phyloP scores from a whole-genome alignment of 192 early-diverging fungal genomes.

The Podila epicladia region DNA sequence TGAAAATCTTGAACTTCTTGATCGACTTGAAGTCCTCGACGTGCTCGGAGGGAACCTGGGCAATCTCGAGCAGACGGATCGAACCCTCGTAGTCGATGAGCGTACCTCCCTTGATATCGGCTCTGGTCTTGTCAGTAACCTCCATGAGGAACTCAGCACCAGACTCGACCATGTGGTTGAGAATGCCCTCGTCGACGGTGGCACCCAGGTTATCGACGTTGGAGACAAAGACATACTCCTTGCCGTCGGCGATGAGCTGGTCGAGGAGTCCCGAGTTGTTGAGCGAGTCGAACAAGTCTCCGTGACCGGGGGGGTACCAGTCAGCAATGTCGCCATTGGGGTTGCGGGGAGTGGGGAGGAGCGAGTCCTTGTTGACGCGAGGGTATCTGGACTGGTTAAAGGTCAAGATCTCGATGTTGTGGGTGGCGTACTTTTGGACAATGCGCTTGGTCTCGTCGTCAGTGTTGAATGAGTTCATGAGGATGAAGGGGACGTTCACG shows the following conservation, averaged over 20 bases:
- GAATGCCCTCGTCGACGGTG: slow-evolving; percentile 92
- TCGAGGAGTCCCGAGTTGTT: slow-evolving; percentile 95
- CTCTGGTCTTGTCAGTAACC: slow-evolving; percentile 99
- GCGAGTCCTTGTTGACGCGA: slow-evolving; percentile 91
- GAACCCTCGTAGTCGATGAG: slow-evolving; percentile 96
- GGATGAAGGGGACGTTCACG: slow-evolving; percentile 94
- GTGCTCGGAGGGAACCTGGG: slow-evolving; percentile 97
- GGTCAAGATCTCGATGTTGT: slow-evolving; percentile 93
- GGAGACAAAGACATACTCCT: slow-evolving; percentile 98
- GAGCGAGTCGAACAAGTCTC: slow-evolving; percentile 96
- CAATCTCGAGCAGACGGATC: slow-evolving; percentile 95
- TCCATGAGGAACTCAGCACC: slow-evolving; percentile 98
- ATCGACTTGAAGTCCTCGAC: slow-evolving; percentile 99
- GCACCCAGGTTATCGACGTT: slow-evolving; percentile 99
- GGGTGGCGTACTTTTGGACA: slow-evolving; percentile 96
- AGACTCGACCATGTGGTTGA: slow-evolving; percentile 89
- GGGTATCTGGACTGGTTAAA: slow-evolving; percentile 98
- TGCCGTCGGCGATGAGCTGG: slow-evolving; percentile 91
- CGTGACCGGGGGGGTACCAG: slow-evolving; percentile 98
- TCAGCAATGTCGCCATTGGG: slow-evolving; percentile 74
- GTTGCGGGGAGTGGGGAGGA: slow-evolving; percentile 82
- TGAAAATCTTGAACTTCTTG: slow-evolving; percentile 99
- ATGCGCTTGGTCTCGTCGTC: slow-evolving; percentile 97
- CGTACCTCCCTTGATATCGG: slow-evolving; percentile 99
- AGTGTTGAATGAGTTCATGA: slow-evolving; percentile 99